Base-by-base conservation (phyloP, 2,329 filamentous ascomycete species). In the Xylaria sp. region DNA sequence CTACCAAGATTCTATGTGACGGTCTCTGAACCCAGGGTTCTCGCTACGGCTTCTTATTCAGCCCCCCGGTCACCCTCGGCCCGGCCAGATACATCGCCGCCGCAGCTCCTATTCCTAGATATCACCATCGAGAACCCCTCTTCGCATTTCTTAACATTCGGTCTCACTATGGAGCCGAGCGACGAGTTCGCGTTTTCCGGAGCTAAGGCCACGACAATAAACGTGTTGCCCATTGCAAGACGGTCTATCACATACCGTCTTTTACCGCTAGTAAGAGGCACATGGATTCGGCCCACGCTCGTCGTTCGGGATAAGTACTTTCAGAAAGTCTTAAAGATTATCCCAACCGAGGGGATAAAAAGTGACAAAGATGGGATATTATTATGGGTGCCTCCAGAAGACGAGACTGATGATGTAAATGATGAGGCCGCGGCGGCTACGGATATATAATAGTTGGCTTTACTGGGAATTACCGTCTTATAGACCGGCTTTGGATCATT, bases 181-280 rank as follows among this genome's bases (percentile, higher is more conserved):
- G 93, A 97, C 71, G 88, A 93, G 61, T 98, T 98, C 80, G 95
- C 94, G 0, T 98, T 99, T 79, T 94, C 93, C 7, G 96, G 96
- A 0, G 85, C 93, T 1, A 98, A 98, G 82, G 86, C 92, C 72
- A 90, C 89, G 12, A 91, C 91, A 1, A 74, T 98, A 61, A 93
- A 96, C 76, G 82, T 98, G 50, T 86, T 97, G 54, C 96, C 96
- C 0, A 83, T 97, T 70, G 94, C 93, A 67, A 84, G 94, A 68
- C 86, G 93, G 55, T 87, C 85, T 0, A 85, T 93, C n/a, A 85
- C 87, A 30, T 98, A 94, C 76, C 87, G 89, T 47, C 75, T 99
- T 19, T 79, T 97, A 67, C 90, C 94, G 7, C 85, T 91, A 47
- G 81, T 85, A 75, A 84, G 78, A 69, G 91, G 90, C 0, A 78